phyloP scores from a whole-genome alignment of 2,329 filamentous ascomycete species.

The Colletotrichum musicola region DNA sequence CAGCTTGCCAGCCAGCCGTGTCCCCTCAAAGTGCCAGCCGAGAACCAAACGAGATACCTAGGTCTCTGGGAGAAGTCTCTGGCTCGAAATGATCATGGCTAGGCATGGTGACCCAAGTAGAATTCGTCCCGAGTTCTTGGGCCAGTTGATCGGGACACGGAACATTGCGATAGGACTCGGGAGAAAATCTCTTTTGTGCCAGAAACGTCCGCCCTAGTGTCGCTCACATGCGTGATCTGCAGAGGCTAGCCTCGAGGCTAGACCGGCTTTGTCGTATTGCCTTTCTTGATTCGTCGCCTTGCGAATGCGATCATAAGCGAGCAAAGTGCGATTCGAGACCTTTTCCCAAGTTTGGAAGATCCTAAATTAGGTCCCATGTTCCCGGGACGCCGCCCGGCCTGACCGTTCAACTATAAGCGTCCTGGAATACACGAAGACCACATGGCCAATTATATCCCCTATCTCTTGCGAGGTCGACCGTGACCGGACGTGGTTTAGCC shows the following conservation, averaged over 20 bases:
- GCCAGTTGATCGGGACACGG: not conserved
- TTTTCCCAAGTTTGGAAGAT: not conserved
- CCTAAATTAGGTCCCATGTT: conserved; percentile 16
- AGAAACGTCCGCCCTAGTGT: not conserved
- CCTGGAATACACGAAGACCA: not conserved
- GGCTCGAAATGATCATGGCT: no score
- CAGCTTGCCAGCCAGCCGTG: no score
- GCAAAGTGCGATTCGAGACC: not conserved
- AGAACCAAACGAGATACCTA: no score
- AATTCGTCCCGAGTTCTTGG: not conserved
- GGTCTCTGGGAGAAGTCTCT: no score
- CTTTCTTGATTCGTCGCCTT: conserved; percentile 4
- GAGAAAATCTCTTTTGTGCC: conserved; percentile 1
- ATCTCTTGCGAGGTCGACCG: not conserved
- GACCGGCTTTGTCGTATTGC: not conserved
- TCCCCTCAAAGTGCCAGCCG: not conserved
- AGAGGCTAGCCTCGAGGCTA: not conserved
- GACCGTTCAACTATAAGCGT: conserved; percentile 4
- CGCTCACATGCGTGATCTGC: conserved; percentile 5
- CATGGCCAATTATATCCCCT: conserved; percentile 7
- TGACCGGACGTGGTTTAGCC: conserved; percentile 1
- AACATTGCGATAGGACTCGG: not conserved
- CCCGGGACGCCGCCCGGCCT: conserved; percentile 24
- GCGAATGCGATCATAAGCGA: conserved; percentile 3
- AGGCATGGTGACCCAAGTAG: no score